A percentile compares a stretch with the other conserved stretches of the same genome.
phyloP scores from a whole-genome alignment of 1,139 yeast species.

The Diutina rugosa region DNA sequence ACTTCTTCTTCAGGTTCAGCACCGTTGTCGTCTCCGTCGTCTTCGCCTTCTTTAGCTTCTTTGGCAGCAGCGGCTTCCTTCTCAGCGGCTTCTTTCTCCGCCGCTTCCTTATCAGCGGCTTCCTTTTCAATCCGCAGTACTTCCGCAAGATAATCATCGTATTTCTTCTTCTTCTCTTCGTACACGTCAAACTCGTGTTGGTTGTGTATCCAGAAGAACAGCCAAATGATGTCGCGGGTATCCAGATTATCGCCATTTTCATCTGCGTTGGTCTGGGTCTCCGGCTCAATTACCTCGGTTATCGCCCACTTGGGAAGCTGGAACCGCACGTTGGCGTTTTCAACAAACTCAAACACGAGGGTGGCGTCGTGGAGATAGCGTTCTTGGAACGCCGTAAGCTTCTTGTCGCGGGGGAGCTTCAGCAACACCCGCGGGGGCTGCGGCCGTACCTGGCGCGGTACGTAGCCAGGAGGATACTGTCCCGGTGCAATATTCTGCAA shows the following conservation, averaged over 20 bases:
- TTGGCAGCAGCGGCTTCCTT: constrained; percentile 13
- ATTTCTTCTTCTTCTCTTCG: constrained; percentile 18
- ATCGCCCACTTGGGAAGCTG: constrained; percentile 65
- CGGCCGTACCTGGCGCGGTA: background rate
- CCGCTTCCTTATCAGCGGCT: constrained; percentile 7
- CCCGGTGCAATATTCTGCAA: background rate
- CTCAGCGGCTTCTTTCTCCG: constrained; percentile 11
- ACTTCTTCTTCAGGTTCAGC: constrained; percentile 6
- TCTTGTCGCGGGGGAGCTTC: constrained; percentile 28
- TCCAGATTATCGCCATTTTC: constrained; percentile 16
- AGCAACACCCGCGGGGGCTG: constrained; percentile 3
- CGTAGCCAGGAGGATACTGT: background rate
- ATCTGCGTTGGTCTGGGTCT: constrained; percentile 10
- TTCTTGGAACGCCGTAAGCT: constrained; percentile 65
- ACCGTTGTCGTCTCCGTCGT: constrained; percentile 7
- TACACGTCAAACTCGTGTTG: constrained; percentile 34
- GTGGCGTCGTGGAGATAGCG: constrained; percentile 57
- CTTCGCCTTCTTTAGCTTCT: constrained; percentile 11
- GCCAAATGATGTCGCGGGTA: constrained; percentile 41
- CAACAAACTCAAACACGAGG: constrained; percentile 73
- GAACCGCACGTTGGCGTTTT: constrained; percentile 65
- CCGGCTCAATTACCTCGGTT: constrained; percentile 37
- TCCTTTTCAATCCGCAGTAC: constrained; percentile 9
- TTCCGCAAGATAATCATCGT: constrained; percentile 12
- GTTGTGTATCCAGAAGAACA: constrained; percentile 51